Evolutionary conservation across 306 rosid species (phyloP).

Genomic region (Mimosa pudica): DNA sequence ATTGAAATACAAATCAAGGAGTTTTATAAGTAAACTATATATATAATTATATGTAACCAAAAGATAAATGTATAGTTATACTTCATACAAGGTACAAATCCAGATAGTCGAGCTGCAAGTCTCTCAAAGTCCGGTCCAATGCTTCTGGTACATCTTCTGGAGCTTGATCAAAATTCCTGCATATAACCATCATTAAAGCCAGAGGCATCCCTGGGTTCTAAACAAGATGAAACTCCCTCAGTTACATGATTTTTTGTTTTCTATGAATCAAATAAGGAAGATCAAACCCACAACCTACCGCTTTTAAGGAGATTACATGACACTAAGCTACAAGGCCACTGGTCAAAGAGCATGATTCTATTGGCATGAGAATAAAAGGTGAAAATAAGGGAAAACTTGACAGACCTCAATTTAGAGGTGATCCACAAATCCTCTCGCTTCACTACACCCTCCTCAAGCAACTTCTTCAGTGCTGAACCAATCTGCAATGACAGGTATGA

Average conservation of each 20-base stretch:
- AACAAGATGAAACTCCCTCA: constrained; percentile 2
- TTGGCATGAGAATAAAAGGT: not conserved
- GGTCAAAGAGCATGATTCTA: no score
- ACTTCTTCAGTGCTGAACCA: constrained; percentile 64
- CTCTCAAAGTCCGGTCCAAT: constrained; percentile 65
- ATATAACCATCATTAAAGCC: constrained; percentile 23
- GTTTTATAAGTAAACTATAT: not conserved
- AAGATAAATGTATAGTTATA: not conserved
- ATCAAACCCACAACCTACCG: no score
- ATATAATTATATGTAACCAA: not conserved
- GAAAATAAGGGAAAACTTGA: constrained; percentile 12
- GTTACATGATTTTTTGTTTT: constrained; percentile 3
- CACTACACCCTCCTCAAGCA: constrained; percentile 72
- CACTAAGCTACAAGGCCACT: no score
- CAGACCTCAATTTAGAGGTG: constrained; percentile 86
- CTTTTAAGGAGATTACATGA: no score
- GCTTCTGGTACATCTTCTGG: constrained; percentile 80
- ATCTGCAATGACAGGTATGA: constrained; percentile 47
- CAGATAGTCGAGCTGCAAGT: constrained; percentile 80
- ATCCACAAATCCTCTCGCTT: constrained; percentile 91
- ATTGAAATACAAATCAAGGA: not conserved
- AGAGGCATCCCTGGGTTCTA: constrained; percentile 8
- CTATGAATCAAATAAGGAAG: no score
- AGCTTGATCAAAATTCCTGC: constrained; percentile 77
- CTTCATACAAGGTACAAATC: constrained; percentile 85